Evolutionary conservation across 192 early-diverging fungal genomes (phyloP).

Genomic region (Coemansia sp.): DNA sequence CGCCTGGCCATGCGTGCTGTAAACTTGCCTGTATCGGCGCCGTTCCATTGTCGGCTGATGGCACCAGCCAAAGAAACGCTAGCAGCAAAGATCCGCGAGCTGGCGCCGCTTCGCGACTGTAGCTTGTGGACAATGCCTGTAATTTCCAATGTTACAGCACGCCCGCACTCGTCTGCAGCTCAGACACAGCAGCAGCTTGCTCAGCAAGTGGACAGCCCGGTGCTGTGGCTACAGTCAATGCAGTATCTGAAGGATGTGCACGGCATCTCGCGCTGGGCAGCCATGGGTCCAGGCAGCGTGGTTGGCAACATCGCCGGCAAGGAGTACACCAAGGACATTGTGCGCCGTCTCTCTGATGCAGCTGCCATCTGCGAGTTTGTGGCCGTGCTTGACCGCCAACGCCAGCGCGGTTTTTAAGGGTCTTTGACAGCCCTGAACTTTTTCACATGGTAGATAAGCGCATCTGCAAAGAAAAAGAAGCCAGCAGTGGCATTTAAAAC

Average conservation of each 20-base stretch:
- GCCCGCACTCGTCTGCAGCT: conserved; percentile 61
- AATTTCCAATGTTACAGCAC: conserved; percentile 88
- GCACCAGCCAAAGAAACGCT: conserved; percentile 76
- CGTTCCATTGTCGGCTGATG: conserved; percentile 95
- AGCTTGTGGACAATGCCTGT: conserved; percentile 71
- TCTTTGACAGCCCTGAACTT: not conserved
- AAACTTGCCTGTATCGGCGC: conserved; percentile 90
- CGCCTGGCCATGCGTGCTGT: conserved; percentile 84
- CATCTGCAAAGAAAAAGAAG: not conserved
- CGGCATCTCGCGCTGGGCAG: conserved; percentile 80
- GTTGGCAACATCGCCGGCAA: conserved; percentile 85
- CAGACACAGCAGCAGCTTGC: conserved; percentile 70
- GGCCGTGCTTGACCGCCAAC: conserved; percentile 39
- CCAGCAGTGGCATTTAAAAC: not conserved
- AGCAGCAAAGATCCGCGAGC: conserved; percentile 63
- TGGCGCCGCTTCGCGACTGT: conserved; percentile 59
- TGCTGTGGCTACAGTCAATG: conserved; percentile 87
- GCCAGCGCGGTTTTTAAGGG: conserved; percentile 33
- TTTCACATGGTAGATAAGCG: not conserved
- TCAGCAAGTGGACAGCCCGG: conserved; percentile 77
- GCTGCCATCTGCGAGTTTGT: conserved; percentile 40
- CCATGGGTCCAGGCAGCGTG: conserved; percentile 82
- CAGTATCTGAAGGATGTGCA: conserved; percentile 70
- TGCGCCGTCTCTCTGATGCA: conserved; percentile 53
- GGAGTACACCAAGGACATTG: conserved; percentile 75